A percentile compares a stretch with the other conserved stretches of the same genome.
Conservation (phyloP, 2,329 filamentous ascomycete species). For the Diaporthe citri region DNA sequence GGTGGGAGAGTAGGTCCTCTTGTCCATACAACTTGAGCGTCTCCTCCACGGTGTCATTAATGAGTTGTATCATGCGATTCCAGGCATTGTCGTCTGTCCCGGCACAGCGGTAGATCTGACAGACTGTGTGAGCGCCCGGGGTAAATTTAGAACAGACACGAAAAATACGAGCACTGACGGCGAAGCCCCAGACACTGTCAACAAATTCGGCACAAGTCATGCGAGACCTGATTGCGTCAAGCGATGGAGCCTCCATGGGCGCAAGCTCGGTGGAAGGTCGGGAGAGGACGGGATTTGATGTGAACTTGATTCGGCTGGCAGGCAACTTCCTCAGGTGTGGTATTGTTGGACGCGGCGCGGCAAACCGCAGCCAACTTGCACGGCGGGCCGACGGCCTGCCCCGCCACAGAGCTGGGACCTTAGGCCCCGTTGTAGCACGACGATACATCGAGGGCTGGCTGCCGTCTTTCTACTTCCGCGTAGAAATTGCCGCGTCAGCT, state of each 20-base stretch:
- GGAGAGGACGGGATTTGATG: not conserved
- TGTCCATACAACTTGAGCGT: not conserved
- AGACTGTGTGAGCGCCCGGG: not conserved
- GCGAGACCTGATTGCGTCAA: not conserved
- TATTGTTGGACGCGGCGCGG: not conserved
- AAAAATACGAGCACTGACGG: not conserved
- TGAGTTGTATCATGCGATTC: not conserved
- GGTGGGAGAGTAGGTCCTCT: not conserved
- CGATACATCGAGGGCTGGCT: not conserved
- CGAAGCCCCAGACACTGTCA: constrained; percentile 1
- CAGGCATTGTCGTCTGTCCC: not conserved
- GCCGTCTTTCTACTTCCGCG: not conserved
- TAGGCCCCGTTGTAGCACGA: not conserved
- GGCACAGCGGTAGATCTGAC: not conserved
- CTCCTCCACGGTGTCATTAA: not conserved
- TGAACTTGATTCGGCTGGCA: not conserved
- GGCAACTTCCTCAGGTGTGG: not conserved
- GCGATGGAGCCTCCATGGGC: not conserved
- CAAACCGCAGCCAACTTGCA: not conserved
- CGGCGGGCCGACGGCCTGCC: not conserved
- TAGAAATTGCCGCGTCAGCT: not conserved
- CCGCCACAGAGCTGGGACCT: not conserved
- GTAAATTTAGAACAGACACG: not conserved
- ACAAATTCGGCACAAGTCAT: not conserved
- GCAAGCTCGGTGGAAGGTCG: not conserved